phyloP scores from a whole-genome alignment of 352 stramenopile genomes.

The Phytophthora europaea region DNA sequence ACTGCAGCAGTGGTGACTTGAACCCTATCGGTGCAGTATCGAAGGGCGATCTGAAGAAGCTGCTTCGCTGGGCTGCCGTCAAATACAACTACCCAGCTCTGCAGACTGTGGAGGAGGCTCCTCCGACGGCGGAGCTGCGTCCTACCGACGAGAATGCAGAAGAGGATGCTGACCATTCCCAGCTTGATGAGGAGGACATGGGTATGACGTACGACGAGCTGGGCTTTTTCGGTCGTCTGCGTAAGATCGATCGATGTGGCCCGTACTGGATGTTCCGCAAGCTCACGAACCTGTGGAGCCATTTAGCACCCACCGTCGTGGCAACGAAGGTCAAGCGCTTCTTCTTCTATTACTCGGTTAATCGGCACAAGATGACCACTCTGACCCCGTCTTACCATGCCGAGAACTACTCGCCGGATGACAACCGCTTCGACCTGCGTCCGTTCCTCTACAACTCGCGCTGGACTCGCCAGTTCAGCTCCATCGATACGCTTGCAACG shows the following conservation, averaged over 20 bases:
- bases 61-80: constrained; percentile 94
- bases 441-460: constrained; percentile 98
- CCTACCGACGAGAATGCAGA: constrained; percentile 84
- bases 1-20: constrained; percentile 98
- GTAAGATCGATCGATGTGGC: constrained; percentile 97
- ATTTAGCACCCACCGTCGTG: constrained; percentile 81
- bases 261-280: constrained; percentile 95
- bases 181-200: constrained; percentile 99
- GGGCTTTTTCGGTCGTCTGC: constrained; percentile 94
- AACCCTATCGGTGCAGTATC: constrained; percentile 99
- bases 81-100: constrained; percentile 94
- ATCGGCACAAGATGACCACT: constrained; percentile 99
- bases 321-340: constrained; percentile 97
- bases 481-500: constrained; percentile 93
- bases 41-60: constrained; percentile 97
- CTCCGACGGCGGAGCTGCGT: constrained; percentile 96
- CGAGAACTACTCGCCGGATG: constrained; percentile 98
- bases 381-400: constrained; percentile 99
- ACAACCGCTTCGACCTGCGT: constrained; percentile 99
- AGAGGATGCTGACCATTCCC: constrained; percentile 89
- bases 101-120: constrained; percentile 93
- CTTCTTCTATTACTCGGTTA: constrained; percentile 98
- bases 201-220: constrained; percentile 99
- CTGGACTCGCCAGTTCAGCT: constrained; percentile 96
- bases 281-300: constrained; percentile 88